Conservation (phyloP, 2,329 filamentous ascomycete species). For the Colletotrichum tabaci region DNA sequence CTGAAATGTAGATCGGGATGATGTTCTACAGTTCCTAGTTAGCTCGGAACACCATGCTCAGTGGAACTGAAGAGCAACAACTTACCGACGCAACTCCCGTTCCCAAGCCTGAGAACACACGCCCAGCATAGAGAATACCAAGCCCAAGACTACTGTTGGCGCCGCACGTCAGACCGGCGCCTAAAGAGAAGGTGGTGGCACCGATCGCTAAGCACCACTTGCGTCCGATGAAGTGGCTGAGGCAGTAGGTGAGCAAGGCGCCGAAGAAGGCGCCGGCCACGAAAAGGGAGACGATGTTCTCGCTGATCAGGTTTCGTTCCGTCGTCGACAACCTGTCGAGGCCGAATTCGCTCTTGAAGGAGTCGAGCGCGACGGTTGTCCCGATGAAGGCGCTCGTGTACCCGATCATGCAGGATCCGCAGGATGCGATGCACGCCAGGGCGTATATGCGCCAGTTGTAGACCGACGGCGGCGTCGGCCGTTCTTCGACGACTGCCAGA, state of each 20-base stretch:
- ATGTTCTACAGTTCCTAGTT: slow-evolving; percentile 58
- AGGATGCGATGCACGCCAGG: slow-evolving; percentile 54
- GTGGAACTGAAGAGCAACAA: not conserved
- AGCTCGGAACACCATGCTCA: not conserved
- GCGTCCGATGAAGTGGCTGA: slow-evolving; percentile 72
- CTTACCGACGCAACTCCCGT: slow-evolving; percentile 49
- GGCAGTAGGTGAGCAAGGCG: slow-evolving; percentile 71
- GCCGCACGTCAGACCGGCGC: slow-evolving; percentile 68
- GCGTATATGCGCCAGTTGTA: slow-evolving; percentile 55
- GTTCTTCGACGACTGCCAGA: slow-evolving; percentile 53
- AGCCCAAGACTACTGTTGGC: slow-evolving; percentile 66
- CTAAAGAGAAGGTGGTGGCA: slow-evolving; percentile 54
- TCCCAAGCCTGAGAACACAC: slow-evolving; percentile 66
- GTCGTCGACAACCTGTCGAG: slow-evolving; percentile 61
- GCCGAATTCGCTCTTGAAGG: slow-evolving; percentile 73
- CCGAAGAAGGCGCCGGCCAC: slow-evolving; percentile 81
- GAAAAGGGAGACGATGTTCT: slow-evolving; percentile 77
- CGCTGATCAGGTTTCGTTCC: slow-evolving; percentile 66
- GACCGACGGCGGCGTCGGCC: slow-evolving; percentile 54
- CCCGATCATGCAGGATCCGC: slow-evolving; percentile 59
- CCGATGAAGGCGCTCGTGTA: slow-evolving; percentile 74
- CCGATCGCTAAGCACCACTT: slow-evolving; percentile 63
- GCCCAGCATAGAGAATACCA: slow-evolving; percentile 62
- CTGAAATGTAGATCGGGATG: slow-evolving; percentile 63
- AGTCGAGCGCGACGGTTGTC: slow-evolving; percentile 73